These are phyloP conservation scores for Colletotrichum sublineola DNA, from an alignment of 2,329 filamentous ascomycete genomes.

Conservation along the genomic window DNA sequence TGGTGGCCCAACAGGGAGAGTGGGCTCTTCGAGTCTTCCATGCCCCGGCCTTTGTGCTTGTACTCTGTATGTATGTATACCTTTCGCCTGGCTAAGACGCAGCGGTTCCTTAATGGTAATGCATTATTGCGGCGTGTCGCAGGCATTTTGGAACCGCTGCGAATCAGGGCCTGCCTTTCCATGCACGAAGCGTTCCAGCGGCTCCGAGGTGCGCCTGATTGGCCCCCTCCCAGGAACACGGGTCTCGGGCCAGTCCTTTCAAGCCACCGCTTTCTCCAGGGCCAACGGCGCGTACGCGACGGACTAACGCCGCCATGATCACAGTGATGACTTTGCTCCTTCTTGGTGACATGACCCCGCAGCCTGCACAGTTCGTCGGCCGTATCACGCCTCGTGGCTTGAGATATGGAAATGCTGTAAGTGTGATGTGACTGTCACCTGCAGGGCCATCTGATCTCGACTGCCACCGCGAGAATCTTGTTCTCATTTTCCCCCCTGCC, in stretches of 20 bases:
- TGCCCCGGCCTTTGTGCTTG: conserved; percentile 13
- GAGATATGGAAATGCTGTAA: conserved; percentile 14
- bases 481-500: neutral
- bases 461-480: conserved; percentile 7
- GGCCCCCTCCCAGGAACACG: conserved; percentile 45
- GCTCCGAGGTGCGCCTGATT: conserved; percentile 53
- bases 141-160: conserved; percentile 50
- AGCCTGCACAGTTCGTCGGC: conserved; percentile 30
- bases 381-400: conserved; percentile 30
- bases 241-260: conserved; percentile 33
- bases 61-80: neutral
- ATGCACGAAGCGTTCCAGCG: conserved; percentile 59
- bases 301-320: conserved; percentile 38
- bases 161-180: conserved; percentile 54
- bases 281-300: conserved; percentile 58
- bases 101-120: conserved; percentile 33
- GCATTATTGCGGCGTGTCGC: conserved; percentile 36
- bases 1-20: conserved; percentile 33
- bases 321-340: conserved; percentile 30
- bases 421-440: conserved; percentile 22
- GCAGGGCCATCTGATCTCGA: conserved; percentile 30
- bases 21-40: conserved; percentile 28
- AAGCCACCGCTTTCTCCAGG: neutral
- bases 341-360: conserved; percentile 16
- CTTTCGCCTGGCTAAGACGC: conserved; percentile 26